phyloP scores from a whole-genome alignment of 2,329 filamentous ascomycete genomes.

The Exophiala alcalophila region DNA sequence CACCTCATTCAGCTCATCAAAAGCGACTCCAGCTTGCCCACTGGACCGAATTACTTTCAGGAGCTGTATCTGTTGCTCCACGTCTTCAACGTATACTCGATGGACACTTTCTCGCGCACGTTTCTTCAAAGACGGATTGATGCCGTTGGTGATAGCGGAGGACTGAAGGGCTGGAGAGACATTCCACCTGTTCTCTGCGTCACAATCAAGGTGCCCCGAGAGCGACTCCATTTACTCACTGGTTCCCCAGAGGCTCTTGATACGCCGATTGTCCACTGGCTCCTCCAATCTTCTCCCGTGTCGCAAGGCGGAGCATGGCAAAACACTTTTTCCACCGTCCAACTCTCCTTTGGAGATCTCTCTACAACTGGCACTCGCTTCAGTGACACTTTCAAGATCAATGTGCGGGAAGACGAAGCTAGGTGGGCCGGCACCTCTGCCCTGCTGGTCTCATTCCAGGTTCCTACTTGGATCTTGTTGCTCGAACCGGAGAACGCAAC shows the following conservation, averaged over 20 bases:
- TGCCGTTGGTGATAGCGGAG: not conserved
- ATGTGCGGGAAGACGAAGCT: slow-evolving; percentile 25
- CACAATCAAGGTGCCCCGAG: slow-evolving; percentile 3
- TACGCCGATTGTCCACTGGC: slow-evolving; percentile 7
- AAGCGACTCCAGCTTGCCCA: slow-evolving; percentile 19
- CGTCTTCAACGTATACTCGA: slow-evolving; percentile 27
- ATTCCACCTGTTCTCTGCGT: slow-evolving; percentile 3
- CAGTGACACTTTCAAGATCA: slow-evolving; percentile 24
- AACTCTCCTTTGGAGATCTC: slow-evolving; percentile 30
- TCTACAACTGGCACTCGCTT: slow-evolving; percentile 22
- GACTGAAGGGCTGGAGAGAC: slow-evolving; percentile 5
- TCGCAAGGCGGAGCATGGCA: slow-evolving; percentile 11
- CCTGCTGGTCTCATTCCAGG: slow-evolving; percentile 31
- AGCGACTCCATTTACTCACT: slow-evolving; percentile 1
- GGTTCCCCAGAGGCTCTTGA: not conserved
- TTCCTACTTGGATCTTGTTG: slow-evolving; percentile 30
- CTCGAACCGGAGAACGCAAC: slow-evolving; percentile 16
- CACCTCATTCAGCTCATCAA: slow-evolving; percentile 19
- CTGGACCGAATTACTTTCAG: slow-evolving; percentile 31
- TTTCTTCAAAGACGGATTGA: not conserved
- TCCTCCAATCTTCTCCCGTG: slow-evolving; percentile 4
- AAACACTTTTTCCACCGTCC: slow-evolving; percentile 29
- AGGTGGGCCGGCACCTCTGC: slow-evolving; percentile 30
- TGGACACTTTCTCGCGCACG: slow-evolving; percentile 1
- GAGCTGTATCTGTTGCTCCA: slow-evolving; percentile 34